Percentiles rank a stretch among this genome's conserved stretches.
Conservation (phyloP, 176 grass and related monocot species). For the Stipa capillata region DNA sequence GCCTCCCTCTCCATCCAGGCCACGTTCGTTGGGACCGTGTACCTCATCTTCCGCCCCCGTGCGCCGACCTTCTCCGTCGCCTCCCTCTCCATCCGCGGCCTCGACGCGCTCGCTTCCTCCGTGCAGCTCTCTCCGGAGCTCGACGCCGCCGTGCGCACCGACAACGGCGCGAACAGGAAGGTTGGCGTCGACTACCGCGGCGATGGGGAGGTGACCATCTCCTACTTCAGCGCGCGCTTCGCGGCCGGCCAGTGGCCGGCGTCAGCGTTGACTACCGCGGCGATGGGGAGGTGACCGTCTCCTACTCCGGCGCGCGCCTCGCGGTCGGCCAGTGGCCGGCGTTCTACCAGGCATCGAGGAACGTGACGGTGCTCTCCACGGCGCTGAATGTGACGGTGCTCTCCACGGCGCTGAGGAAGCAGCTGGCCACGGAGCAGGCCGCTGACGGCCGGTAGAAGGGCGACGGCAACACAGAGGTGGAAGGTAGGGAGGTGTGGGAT, state of each 20-base stretch:
- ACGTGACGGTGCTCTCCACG: constrained; percentile 35
- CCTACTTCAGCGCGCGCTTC: no score
- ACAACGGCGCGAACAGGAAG: constrained; percentile 46
- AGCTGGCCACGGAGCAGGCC: constrained; percentile 20
- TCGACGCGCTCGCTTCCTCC: neutral
- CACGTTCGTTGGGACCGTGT: no score
- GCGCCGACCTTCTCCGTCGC: constrained; percentile 47
- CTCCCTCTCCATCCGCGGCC: no score
- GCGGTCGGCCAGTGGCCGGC: constrained; percentile 46
- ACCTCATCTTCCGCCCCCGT: constrained; percentile 51
- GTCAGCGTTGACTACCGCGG: constrained; percentile 51
- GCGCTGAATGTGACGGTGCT: neutral
- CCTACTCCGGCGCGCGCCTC: constrained; percentile 37
- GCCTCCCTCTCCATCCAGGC: no score
- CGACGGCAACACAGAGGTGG: no score
- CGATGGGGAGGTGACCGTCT: constrained; percentile 26
- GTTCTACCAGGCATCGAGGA: constrained; percentile 45
- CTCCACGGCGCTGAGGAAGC: neutral
- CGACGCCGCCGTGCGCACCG: no score
- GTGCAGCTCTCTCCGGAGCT: no score
- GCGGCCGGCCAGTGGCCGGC: no score
- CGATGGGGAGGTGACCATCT: no score
- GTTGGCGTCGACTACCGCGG: no score
- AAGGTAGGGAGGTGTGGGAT: no score
- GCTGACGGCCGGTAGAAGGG: no score